These are phyloP conservation scores for Thecaphora frezii DNA, from an alignment of 1,284 basidiomycete genomes.

Conservation along the genomic window DNA sequence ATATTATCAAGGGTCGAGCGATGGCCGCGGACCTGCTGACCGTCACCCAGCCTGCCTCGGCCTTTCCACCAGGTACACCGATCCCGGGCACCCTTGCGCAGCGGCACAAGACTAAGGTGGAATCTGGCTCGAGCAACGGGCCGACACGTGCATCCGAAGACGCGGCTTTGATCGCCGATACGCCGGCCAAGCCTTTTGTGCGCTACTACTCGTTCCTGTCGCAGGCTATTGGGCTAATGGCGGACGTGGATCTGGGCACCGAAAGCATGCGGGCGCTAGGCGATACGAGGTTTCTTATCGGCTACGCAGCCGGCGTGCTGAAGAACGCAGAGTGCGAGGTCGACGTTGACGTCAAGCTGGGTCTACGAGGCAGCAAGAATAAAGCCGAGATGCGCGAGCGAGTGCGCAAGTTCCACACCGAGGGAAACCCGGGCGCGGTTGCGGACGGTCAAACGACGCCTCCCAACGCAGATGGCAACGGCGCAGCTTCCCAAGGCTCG, in stretches of 20 bases:
- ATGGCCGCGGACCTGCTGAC: slow-evolving; percentile 82
- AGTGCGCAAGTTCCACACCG: slow-evolving; percentile 17
- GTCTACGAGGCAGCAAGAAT: slow-evolving; percentile 33
- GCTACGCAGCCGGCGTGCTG: slow-evolving; percentile 67
- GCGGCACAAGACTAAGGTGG: not conserved
- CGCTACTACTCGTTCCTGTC: slow-evolving; percentile 82
- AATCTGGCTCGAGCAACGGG: slow-evolving; percentile 3
- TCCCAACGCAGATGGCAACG: too few relatives aligned
- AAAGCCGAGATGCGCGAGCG: slow-evolving; percentile 44
- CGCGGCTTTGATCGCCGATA: slow-evolving; percentile 20
- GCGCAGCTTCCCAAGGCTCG: not conserved
- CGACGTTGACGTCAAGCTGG: slow-evolving; percentile 50
- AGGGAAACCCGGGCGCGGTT: not conserved
- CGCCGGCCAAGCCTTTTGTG: slow-evolving; percentile 33
- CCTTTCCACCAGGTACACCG: slow-evolving; percentile 22
- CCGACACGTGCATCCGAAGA: slow-evolving; percentile 7
- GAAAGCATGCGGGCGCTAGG: slow-evolving; percentile 90
- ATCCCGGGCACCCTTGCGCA: slow-evolving; percentile 13
- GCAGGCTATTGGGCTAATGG: slow-evolving; percentile 84
- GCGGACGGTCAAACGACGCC: too few relatives aligned
- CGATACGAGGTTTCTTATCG: slow-evolving; percentile 82
- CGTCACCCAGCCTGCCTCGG: slow-evolving; percentile 67
- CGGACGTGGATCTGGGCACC: slow-evolving; percentile 75
- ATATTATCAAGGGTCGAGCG: slow-evolving; percentile 76
- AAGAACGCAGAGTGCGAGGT: slow-evolving; percentile 45